Evolutionary conservation across 768 basidiomycete genomes (phyloP), one percentile per base, ranked within the genome.

Genomic region (Suillus weaverae): DNA sequence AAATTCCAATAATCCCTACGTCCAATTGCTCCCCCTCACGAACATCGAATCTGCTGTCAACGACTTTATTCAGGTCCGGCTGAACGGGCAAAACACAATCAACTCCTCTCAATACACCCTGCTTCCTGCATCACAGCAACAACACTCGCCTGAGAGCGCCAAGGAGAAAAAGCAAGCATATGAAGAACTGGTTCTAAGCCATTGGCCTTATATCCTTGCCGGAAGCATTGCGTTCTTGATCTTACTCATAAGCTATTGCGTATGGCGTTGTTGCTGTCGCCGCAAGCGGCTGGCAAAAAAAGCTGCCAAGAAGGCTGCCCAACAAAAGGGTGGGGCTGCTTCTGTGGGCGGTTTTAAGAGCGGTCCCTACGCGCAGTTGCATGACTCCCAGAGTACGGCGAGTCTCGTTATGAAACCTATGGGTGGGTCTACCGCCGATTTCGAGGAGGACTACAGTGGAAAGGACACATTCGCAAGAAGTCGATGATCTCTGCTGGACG

Each of bases 121-220:
- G 35, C 83, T 93, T 14, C 86, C 91, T 53, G 73, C 81, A 0
- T 79, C 80, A 9, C 80, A 91, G 69, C 77, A 81, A 76, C 83
- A 86, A 64, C 81, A 84, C 66, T 91, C 90, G 0, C 90, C 90
- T 3, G 80, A 90, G 50, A 83, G 81, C n/a, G 81, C 68, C 2
- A 81, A 79, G 63, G 89, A 89, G 74, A 88, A 89, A 78, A 89
- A 90, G 78, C 83, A 87, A 61, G 79, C 80, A 64, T 85, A 86
- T 68, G 84, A 86, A 70, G 88, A 87, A 73, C 78, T 81, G 79
- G 79, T 87, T 44, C 81, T 88, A 70, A 89, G 86, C 70, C 88
- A 81, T 64, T 92, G 88, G 91, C 89, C 87, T 4, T 90, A 89
- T 71, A 90, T 90, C 71, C 81, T 89, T 51, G 66, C 80, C 10